phyloP scores from a whole-genome alignment of 257 asterid species.

The Nicotiana tabacum region DNA sequence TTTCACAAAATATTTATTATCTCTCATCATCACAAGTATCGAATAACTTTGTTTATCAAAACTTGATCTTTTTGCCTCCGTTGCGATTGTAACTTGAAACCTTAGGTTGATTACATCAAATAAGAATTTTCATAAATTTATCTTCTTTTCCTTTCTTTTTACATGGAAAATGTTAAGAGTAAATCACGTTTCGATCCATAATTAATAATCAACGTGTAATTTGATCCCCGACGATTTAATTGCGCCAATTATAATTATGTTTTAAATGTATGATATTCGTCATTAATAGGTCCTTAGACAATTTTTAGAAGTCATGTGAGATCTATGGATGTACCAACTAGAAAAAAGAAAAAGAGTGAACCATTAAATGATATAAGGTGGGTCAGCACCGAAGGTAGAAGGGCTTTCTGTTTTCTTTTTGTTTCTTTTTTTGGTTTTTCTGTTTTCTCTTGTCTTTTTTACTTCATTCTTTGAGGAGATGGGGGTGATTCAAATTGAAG shows the following conservation, averaged over 20 bases:
- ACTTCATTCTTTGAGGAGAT: background rate
- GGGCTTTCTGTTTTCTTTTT: background rate
- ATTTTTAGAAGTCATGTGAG: background rate
- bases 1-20: no score
- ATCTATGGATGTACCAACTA: background rate
- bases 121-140: no score
- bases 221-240: background rate
- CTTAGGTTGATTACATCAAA: no score
- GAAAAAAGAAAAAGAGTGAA: background rate
- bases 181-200: background rate
- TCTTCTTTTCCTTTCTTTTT: no score
- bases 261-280: background rate
- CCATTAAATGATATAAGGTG: slow-evolving; percentile 4
- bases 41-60: no score
- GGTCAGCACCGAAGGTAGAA: background rate
- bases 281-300: background rate
- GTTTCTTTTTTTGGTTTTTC: background rate
- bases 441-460: background rate
- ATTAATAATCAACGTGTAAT: background rate
- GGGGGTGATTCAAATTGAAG: background rate
- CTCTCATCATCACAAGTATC: no score
- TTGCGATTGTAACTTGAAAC: no score
- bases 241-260: background rate
- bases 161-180: background rate
- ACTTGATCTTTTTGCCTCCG: no score